Evolutionary conservation across 768 basidiomycete species (phyloP).

Genomic region (Udeniomyces megalosporus): DNA sequence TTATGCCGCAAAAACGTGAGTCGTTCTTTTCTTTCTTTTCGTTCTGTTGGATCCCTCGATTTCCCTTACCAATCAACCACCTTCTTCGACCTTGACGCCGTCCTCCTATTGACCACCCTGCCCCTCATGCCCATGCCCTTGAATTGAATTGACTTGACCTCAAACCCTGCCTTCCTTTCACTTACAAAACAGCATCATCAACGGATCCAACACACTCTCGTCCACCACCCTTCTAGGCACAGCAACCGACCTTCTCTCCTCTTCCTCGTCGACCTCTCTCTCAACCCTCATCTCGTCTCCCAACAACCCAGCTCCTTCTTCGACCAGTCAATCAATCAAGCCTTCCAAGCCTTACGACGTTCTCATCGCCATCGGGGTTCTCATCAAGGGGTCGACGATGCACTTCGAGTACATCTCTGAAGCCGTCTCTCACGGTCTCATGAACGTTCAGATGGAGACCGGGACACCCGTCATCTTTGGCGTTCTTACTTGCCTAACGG

Average conservation of each 20-base stretch:
- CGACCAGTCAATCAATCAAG: slow-evolving; percentile 17
- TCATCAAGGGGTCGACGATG: slow-evolving; percentile 97
- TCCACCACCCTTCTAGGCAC: slow-evolving; percentile 31
- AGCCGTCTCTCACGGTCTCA: slow-evolving; percentile 78
- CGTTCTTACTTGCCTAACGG: slow-evolving; percentile 76
- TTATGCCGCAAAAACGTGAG: slow-evolving; percentile 62
- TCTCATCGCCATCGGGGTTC: slow-evolving; percentile 89
- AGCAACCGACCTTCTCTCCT: slow-evolving; percentile 32
- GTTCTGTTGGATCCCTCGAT: neutral
- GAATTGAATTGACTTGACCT: no score
- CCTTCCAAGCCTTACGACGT: slow-evolving; percentile 58
- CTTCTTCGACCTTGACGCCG: neutral
- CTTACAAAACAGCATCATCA: slow-evolving; percentile 50
- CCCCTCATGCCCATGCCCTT: no score
- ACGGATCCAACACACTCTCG: slow-evolving; percentile 45
- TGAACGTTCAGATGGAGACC: slow-evolving; percentile 85
- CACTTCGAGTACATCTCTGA: slow-evolving; percentile 99
- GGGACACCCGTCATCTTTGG: slow-evolving; percentile 93
- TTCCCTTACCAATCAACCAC: neutral
- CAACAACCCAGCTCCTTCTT: slow-evolving; percentile 27
- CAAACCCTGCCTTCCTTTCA: no score
- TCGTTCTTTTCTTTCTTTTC: slow-evolving; percentile 8
- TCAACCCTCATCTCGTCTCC: slow-evolving; percentile 24
- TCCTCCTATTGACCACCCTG: no score
- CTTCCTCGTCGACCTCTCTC: slow-evolving; percentile 35